Base-by-base conservation (phyloP, 257 asterid genomes). In the Solanum medicagineum region DNA sequence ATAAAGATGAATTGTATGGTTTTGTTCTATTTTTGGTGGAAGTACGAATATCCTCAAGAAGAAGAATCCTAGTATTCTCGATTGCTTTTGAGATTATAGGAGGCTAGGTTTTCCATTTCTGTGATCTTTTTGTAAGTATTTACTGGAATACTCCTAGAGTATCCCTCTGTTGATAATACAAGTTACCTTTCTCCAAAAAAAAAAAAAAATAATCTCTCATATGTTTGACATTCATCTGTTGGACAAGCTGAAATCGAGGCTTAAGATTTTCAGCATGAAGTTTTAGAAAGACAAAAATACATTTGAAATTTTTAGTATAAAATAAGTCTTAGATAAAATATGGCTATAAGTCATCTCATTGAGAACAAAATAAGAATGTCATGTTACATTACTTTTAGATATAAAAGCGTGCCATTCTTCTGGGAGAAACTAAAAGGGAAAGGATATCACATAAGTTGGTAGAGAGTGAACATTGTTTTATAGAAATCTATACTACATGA, bases 221-320 rank as follows among this genome's bases (percentile, higher is more conserved):
- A 69, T 40, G 16, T 69, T 69, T 91, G 94, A 98, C 49, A 68
- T 68, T 66, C 1, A 7, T 32, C 49, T 68, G 8, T 68, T 15
- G 75, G 97, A 95, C 60, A 95, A 94, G 89, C 88, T 94, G 87
- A 93, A 89, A 89, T 85, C 93, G 90, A 92, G 99, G 91, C 90
- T 92, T 84, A 95, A 93, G 91, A 95, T 93, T 77, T 88, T 94
- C 47, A 98, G 53, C 29, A 69, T 1, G 5, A 6, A 36, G 26
- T 40, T 40, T 40, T 11, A 36, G 16, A 8, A 69, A 40, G 79
- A 17, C 53, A 69, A 69, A 69, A 40, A 36, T 69, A 17, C 79
- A 69, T 69, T 69, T 40, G 51, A 36, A 69, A 69, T 36, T 40
- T 16, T 26, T 69, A 17, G 77, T 40, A 26, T 36, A 69, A 66